These are phyloP conservation scores for Protomyces arabidopsidicola DNA, from an alignment of 1,139 yeast species.

Conservation along the genomic window DNA sequence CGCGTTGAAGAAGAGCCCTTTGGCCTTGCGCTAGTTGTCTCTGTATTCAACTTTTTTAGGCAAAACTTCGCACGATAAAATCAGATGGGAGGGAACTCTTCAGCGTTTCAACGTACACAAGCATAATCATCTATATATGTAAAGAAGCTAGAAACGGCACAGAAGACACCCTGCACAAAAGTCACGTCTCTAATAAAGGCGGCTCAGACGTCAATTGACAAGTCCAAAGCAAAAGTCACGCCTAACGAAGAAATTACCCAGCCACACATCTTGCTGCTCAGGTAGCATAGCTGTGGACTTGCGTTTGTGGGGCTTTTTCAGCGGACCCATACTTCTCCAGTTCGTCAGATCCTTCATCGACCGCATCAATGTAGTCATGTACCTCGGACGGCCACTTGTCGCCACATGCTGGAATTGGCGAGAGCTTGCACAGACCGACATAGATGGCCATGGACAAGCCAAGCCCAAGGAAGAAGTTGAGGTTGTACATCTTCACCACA, in stretches of 20 bases:
- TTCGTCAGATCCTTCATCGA: not conserved
- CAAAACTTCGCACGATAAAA: not conserved
- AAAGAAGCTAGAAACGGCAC: not conserved
- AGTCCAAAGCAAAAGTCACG: not conserved
- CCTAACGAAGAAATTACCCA: not conserved
- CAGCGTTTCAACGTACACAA: no score
- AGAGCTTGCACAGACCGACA: conserved; percentile 43
- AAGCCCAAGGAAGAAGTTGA: conserved; percentile 75
- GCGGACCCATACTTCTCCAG: not conserved
- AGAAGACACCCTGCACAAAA: not conserved
- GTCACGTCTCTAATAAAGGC: not conserved
- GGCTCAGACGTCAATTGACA: no score
- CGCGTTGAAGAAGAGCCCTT: not conserved
- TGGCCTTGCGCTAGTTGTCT: not conserved
- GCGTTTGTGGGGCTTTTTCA: not conserved
- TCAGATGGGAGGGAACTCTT: not conserved
- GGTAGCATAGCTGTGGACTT: not conserved
- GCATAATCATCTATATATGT: not conserved
- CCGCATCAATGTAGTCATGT: not conserved
- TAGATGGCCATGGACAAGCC: conserved; percentile 53
- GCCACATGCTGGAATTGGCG: conserved; percentile 23
- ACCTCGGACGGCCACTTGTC: conserved; percentile 19
- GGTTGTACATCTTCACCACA: conserved; percentile 64
- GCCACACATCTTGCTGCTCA: not conserved
- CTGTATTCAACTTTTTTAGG: not conserved